phyloP scores from a whole-genome alignment of 441 rosid genomes.

The Gossypium aridum region DNA sequence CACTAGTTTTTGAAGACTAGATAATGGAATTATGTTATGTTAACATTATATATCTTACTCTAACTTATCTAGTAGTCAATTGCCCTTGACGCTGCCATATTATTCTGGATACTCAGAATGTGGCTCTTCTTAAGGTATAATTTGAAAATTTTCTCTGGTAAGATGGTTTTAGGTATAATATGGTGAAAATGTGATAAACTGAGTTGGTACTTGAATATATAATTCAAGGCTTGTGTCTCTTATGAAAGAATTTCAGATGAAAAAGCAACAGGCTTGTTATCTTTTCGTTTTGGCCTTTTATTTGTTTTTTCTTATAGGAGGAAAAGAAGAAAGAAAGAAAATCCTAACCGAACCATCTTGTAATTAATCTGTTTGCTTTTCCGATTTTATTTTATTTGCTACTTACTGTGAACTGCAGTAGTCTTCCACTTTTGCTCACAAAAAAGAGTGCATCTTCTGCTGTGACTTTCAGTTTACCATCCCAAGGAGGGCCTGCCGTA shows the following conservation, averaged over 20 bases:
- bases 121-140: neutral
- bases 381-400: conserved; percentile 11
- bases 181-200: neutral
- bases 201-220: neutral
- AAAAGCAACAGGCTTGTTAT: neutral
- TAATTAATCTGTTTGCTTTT: neutral
- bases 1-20: neutral
- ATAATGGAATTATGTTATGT: neutral
- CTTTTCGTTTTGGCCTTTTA: neutral
- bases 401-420: conserved; percentile 68
- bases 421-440: conserved; percentile 53
- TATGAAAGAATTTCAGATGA: neutral
- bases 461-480: conserved; percentile 39
- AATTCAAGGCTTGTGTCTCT: neutral
- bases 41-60: too few relatives aligned
- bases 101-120: neutral
- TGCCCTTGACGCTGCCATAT: neutral
- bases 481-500: conserved; percentile 67
- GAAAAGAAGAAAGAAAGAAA: neutral
- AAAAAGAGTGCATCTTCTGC: conserved; percentile 62
- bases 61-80: neutral
- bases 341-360: neutral
- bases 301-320: neutral
- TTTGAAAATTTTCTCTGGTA: neutral
- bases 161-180: neutral